phyloP scores from a whole-genome alignment of 2,329 filamentous ascomycete genomes.

The Neurospora crassa region DNA sequence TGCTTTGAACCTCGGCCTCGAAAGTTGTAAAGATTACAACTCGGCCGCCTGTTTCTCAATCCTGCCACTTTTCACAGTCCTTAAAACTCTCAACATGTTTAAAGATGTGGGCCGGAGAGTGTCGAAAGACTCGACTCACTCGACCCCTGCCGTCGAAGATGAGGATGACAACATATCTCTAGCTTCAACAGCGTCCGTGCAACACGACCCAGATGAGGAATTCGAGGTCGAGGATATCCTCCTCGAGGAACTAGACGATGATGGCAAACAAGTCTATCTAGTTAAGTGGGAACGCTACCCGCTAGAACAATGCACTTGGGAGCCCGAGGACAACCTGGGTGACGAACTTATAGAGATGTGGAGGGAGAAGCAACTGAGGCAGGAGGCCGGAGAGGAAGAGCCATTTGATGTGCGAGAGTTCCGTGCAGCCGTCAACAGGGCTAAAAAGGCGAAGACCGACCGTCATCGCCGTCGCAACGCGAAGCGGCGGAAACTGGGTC shows the following conservation, averaged over 20 bases:
- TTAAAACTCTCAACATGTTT: slow-evolving; percentile 7
- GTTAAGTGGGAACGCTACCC: slow-evolving; percentile 56
- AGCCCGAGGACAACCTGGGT: slow-evolving; percentile 35
- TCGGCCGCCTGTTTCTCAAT: not conserved
- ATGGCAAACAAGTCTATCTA: slow-evolving; percentile 39
- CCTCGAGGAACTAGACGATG: slow-evolving; percentile 28
- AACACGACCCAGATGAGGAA: slow-evolving; percentile 31
- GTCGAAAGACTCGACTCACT: not conserved
- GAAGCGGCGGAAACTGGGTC: slow-evolving; percentile 30
- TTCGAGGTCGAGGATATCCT: slow-evolving; percentile 47
- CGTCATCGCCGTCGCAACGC: slow-evolving; percentile 35
- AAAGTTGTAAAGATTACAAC: not conserved
- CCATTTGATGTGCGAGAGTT: slow-evolving; percentile 31
- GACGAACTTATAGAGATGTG: slow-evolving; percentile 31
- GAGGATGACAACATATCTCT: slow-evolving; percentile 46
- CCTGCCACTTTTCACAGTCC: not conserved
- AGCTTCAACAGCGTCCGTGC: slow-evolving; percentile 36
- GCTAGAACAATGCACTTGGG: slow-evolving; percentile 47
- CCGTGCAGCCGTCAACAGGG: slow-evolving; percentile 23
- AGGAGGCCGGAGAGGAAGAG: slow-evolving; percentile 22
- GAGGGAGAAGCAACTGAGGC: slow-evolving; percentile 30
- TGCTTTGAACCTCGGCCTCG: not conserved
- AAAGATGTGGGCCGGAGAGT: slow-evolving; percentile 1
- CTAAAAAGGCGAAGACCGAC: slow-evolving; percentile 21
- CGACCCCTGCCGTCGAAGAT: slow-evolving; percentile 9